These are phyloP conservation scores for Barnettozyma hawaiiensis DNA, from an alignment of 1,139 yeast species.

Conservation along the genomic window DNA sequence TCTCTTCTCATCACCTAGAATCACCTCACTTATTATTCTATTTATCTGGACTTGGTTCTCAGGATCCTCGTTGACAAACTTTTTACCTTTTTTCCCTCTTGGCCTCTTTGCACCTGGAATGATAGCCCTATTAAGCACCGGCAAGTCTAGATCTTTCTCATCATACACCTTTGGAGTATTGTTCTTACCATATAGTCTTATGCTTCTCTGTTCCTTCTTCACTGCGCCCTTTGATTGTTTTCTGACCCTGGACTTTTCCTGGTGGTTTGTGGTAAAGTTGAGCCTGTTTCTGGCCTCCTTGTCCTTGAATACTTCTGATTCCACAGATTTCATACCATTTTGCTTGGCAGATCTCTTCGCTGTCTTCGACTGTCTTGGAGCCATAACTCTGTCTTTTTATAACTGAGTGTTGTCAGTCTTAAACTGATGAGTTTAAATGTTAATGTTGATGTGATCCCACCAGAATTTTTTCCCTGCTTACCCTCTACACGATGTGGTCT, in stretches of 20 bases:
- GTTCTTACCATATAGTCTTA: slow-evolving; percentile 65
- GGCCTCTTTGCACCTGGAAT: slow-evolving; percentile 77
- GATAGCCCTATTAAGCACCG: slow-evolving; percentile 74
- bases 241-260: slow-evolving; percentile 52
- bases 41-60: slow-evolving; percentile 57
- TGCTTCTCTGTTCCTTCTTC: slow-evolving; percentile 60
- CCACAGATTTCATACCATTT: slow-evolving; percentile 51
- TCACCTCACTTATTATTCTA: slow-evolving; percentile 72
- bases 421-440: too few relatives aligned
- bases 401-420: too few relatives aligned
- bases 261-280: slow-evolving; percentile 54
- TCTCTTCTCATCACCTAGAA: slow-evolving; percentile 74
- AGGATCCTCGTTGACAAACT: slow-evolving; percentile 59
- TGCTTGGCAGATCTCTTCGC: slow-evolving; percentile 50
- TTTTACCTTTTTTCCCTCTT: slow-evolving; percentile 89
- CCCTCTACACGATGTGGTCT: neutral
- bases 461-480: too few relatives aligned
- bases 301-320: slow-evolving; percentile 62
- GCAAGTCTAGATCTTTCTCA: slow-evolving; percentile 75
- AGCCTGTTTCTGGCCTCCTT: slow-evolving; percentile 60
- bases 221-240: slow-evolving; percentile 48
- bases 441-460: too few relatives aligned
- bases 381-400: slow-evolving; percentile 32
- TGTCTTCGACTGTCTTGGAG: slow-evolving; percentile 53
- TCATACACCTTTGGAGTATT: slow-evolving; percentile 53